Evolutionary conservation across 768 basidiomycete genomes (phyloP).

Genomic region (Psilocybe cyanescens): DNA sequence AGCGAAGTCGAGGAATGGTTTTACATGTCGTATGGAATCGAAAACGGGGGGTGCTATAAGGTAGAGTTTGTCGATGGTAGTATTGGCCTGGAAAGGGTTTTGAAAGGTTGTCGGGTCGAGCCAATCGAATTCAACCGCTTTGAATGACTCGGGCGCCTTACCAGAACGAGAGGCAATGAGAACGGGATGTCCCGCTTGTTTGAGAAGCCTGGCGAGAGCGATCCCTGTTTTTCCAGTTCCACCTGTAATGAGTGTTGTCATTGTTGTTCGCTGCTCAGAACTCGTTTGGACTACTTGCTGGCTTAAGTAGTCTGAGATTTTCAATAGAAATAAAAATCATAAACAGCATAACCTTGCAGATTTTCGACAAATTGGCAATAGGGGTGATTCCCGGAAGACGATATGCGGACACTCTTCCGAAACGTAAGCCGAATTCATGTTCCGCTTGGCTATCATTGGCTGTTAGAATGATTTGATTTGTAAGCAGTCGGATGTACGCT

Average conservation of each 20-base stretch:
- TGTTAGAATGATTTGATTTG: too few species aligned
- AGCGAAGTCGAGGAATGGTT: slow-evolving; percentile 32
- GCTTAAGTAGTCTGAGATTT: too few species aligned
- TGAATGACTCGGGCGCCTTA: slow-evolving; percentile 26
- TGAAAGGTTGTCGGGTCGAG: slow-evolving; percentile 28
- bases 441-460: too few species aligned
- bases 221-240: slow-evolving; percentile 34
- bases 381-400: too few species aligned
- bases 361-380: too few species aligned
- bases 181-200: slow-evolving; percentile 21
- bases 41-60: slow-evolving; percentile 18
- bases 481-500: too few species aligned
- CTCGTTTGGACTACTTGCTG: too few species aligned
- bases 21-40: slow-evolving; percentile 18
- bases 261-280: neutral
- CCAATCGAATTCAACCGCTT: slow-evolving; percentile 29
- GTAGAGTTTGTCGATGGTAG: slow-evolving; percentile 23
- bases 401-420: too few species aligned
- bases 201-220: slow-evolving; percentile 27
- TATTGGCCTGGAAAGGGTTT: slow-evolving; percentile 28
- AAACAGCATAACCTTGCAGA: too few species aligned
- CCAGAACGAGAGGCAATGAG: slow-evolving; percentile 29
- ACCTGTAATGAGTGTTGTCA: slow-evolving; percentile 36
- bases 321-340: too few species aligned
- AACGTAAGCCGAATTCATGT: too few species aligned